Evolutionary conservation across 2,329 filamentous ascomycete species (phyloP).

Genomic region (Penicillium polonicum): DNA sequence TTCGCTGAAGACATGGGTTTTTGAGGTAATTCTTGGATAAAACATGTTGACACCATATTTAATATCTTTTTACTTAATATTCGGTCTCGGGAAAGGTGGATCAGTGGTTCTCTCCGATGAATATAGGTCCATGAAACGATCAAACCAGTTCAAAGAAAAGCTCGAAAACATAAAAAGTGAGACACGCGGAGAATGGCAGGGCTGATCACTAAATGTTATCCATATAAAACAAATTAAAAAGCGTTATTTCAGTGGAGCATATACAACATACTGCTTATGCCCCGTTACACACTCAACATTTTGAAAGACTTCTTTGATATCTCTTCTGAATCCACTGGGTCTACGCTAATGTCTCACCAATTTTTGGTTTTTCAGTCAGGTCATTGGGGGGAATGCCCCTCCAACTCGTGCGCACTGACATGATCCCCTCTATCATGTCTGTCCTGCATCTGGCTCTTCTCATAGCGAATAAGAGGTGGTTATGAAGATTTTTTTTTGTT

Average conservation of each 20-base stretch:
- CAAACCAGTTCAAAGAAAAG: neutral
- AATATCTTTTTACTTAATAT: neutral
- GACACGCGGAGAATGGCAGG: neutral
- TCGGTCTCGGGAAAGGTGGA: neutral
- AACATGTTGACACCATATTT: neutral
- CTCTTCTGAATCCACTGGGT: neutral
- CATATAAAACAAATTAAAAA: neutral
- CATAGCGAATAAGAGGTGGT: neutral
- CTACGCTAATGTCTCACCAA: slow-evolving; percentile 2
- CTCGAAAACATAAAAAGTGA: neutral
- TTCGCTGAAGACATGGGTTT: neutral
- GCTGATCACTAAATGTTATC: neutral
- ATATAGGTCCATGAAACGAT: neutral
- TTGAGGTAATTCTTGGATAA: no score
- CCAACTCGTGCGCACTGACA: neutral
- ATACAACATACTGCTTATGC: neutral
- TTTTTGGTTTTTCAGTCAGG: neutral
- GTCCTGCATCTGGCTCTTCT: neutral
- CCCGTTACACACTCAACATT: neutral
- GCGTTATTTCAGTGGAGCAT: neutral
- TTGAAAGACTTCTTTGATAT: neutral
- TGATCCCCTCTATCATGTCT: slow-evolving; percentile 15
- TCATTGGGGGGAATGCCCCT: slow-evolving; percentile 6
- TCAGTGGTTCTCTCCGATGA: neutral
- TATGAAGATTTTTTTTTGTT: neutral